Conservation (phyloP, 805 yeast genomes). For the Candida morakotiae region DNA sequence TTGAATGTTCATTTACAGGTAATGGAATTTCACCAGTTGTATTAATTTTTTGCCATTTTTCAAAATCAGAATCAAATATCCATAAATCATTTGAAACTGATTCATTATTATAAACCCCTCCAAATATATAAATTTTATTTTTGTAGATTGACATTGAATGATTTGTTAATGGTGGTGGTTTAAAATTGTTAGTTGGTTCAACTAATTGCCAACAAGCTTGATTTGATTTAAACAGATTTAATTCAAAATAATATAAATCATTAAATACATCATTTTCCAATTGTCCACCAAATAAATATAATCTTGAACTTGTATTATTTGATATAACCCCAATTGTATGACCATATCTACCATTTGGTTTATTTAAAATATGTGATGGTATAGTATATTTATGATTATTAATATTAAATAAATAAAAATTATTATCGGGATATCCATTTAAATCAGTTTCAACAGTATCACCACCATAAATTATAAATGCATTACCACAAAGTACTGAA, state of each 20-base stretch:
- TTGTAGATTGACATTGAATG: constrained; percentile 84
- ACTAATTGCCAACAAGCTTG: constrained; percentile 81
- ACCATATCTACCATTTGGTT: constrained; percentile 93
- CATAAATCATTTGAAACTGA: constrained; percentile 72
- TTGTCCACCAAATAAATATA: constrained; percentile 94
- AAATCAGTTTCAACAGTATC: constrained; percentile 83
- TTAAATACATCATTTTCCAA: constrained; percentile 77
- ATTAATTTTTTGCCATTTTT: constrained; percentile 66
- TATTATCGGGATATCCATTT: constrained; percentile 79
- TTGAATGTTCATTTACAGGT: constrained; percentile 89
- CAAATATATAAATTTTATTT: constrained; percentile 79
- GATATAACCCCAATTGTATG: constrained; percentile 77
- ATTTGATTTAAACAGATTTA: constrained; percentile 79
- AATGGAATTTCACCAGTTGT: constrained; percentile 76
- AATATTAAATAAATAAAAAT: constrained; percentile 76
- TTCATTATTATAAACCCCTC: constrained; percentile 75
- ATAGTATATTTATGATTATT: constrained; percentile 42
- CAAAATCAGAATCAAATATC: constrained; percentile 66
- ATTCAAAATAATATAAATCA: constrained; percentile 82
- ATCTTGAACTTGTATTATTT: constrained; percentile 41
- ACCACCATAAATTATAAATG: constrained; percentile 93
- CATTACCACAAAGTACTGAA: constrained; percentile 86
- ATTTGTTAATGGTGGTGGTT: constrained; percentile 83
- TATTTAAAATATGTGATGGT: constrained; percentile 42
- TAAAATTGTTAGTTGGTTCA: constrained; percentile 42